A percentile compares a stretch with the other conserved stretches of the same genome.
These are phyloP conservation scores for Apiotrichum laibachii DNA, from an alignment of 1,284 basidiomycete genomes.

Conservation along the genomic window DNA sequence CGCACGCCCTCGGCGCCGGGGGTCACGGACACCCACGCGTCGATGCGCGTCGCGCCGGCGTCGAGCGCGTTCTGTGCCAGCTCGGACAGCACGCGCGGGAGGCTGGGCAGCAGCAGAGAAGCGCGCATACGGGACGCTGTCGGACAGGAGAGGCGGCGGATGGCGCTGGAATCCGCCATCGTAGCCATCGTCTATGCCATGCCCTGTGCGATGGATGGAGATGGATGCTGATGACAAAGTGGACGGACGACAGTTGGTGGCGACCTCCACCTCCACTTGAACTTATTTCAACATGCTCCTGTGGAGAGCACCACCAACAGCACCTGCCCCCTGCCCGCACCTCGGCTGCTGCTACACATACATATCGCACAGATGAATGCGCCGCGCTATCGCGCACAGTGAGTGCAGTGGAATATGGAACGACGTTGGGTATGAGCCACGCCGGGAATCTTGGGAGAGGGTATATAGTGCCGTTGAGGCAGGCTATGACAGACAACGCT, in stretches of 20 bases:
- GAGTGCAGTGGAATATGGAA: conserved; percentile 1
- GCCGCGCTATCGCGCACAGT: conserved; percentile 1
- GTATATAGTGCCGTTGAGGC: conserved; percentile 22
- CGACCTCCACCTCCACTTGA: conserved; percentile 12
- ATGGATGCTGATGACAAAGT: conserved; percentile 79
- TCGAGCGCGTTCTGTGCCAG: conserved; percentile 76
- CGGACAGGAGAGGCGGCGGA: conserved; percentile 12
- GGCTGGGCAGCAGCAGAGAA: conserved; percentile 73
- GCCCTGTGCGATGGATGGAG: not conserved
- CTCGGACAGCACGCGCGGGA: conserved; percentile 74
- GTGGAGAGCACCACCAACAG: too few species aligned
- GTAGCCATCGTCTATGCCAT: not conserved
- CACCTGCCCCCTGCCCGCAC: too few species aligned
- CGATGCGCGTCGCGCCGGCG: conserved; percentile 46
- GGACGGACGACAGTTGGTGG: conserved; percentile 2
- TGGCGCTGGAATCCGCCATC: not conserved
- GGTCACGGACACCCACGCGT: conserved; percentile 51
- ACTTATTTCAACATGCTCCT: too few species aligned
- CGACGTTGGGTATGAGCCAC: conserved; percentile 14
- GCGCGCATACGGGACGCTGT: conserved; percentile 59
- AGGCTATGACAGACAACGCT: not conserved
- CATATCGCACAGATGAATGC: conserved; percentile 24
- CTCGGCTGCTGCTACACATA: conserved; percentile 10
- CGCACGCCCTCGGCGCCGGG: conserved; percentile 65
- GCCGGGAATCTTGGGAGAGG: conserved; percentile 1